Base-by-base conservation (phyloP, 768 basidiomycete genomes). In the Hortiboletus campestris region DNA sequence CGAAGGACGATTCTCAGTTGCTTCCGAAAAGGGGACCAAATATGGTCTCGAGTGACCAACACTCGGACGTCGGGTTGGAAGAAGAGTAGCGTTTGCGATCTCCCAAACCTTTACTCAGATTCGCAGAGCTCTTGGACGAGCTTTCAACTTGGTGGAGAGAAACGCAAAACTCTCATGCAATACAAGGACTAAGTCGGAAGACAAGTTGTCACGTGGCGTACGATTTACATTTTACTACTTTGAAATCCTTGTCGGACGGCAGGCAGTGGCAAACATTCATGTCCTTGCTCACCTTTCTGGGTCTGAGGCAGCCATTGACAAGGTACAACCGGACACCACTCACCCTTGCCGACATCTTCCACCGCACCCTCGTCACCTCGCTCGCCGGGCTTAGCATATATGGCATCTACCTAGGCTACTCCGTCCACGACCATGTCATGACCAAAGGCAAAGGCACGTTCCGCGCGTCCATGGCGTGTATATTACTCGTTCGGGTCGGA, bases 371-470 rank as follows among this genome's bases (percentile, higher is more conserved):
- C 36, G 68, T 72, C 53, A 59, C 58, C 7, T 68, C 70, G 40
- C 70, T 72, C 22, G 59, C 65, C 16, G 60, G 41, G 22, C 61
- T 72, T 44, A 68, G 58, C 16, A 34, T 68, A 11, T 72, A 72
- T 25, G 70, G 70, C 39, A 12, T 72, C 19, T 72, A 71, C 55
- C 45, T 72, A 34, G 70, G 72, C 14, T 70, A 69, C 53, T 66
- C 66, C 17, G 67, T 72, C 11, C 70, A 72, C 25, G 59, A 48
- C 11, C 70, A 72, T 28, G 64, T 71, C 44, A 65, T 72, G 58
- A 28, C 56, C 46, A 72, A 68, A 55, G 70, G 70, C 22, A 63
- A 54, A 67, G 70, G 70, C 72, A 32, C 25, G 72, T 55, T 43
- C 22, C 19, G 11, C 12, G 8, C 14, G 14, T 39, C 13, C 44